These are phyloP conservation scores for Chlorella sp. DNA, from an alignment of 139 green algal genomes.

Conservation along the genomic window DNA sequence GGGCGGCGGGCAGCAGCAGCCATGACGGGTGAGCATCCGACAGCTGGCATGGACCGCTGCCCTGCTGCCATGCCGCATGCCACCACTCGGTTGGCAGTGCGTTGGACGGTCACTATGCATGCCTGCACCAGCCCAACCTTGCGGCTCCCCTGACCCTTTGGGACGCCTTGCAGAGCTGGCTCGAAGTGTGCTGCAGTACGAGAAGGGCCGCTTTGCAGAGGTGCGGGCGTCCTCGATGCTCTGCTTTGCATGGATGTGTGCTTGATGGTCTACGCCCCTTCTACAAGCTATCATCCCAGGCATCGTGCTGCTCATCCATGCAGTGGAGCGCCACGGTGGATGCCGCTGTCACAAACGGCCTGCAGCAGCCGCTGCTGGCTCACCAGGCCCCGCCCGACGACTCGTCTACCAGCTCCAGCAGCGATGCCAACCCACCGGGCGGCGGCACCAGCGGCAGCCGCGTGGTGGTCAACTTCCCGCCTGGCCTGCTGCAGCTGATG, in stretches of 20 bases:
- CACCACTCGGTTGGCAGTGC: no score
- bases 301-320: no score
- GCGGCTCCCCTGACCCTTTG: background rate
- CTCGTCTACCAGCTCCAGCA: background rate
- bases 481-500: slow-evolving; percentile 76
- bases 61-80: background rate
- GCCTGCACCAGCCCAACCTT: background rate
- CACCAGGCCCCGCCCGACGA: background rate
- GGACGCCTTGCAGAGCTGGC: slow-evolving; percentile 53
- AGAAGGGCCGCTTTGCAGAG: slow-evolving; percentile 78
- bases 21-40: slow-evolving; percentile 2
- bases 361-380: slow-evolving; percentile 78
- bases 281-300: no score
- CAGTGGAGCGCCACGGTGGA: slow-evolving; percentile 79
- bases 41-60: background rate
- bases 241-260: no score
- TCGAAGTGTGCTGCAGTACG: slow-evolving; percentile 81
- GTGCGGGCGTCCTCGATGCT: no score
- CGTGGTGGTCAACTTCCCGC: slow-evolving; percentile 83
- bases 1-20: slow-evolving; percentile 21
- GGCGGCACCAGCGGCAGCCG: background rate
- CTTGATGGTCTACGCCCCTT: no score
- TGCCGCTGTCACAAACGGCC: slow-evolving; percentile 61
- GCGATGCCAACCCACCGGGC: background rate
- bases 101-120: background rate